These are phyloP conservation scores for Diatrype stigma DNA, from an alignment of 2,329 filamentous ascomycete species.

Conservation along the genomic window DNA sequence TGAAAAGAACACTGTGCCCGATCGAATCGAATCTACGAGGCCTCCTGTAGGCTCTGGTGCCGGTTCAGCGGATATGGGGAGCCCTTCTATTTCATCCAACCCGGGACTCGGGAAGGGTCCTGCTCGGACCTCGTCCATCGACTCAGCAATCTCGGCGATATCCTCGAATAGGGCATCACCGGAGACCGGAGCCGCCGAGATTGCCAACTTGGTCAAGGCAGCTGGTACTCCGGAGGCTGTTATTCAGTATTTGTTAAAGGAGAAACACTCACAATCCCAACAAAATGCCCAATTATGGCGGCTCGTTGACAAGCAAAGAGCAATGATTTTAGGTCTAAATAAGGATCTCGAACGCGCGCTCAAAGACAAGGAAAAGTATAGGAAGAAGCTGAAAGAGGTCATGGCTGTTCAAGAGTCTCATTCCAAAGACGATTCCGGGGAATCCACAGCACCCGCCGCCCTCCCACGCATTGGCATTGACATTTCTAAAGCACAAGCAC, in stretches of 20 bases:
- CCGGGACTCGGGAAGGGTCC: conserved; percentile 35
- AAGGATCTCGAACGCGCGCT: conserved; percentile 87
- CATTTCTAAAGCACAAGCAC: conserved; percentile 25
- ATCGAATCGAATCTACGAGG: conserved; percentile 39
- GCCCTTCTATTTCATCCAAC: conserved; percentile 37
- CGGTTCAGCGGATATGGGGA: conserved; percentile 43
- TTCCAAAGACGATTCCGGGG: conserved; percentile 13
- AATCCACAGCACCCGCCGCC: conserved; percentile 12
- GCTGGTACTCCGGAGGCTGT: conserved; percentile 87
- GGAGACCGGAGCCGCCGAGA: conserved; percentile 67
- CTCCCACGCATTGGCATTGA: conserved; percentile 24
- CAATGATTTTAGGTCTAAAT: conserved; percentile 90
- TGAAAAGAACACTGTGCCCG: conserved; percentile 44
- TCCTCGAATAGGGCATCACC: conserved; percentile 57
- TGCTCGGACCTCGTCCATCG: conserved; percentile 81
- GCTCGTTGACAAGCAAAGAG: conserved; percentile 90
- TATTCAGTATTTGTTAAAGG: conserved; percentile 81
- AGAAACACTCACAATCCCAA: conserved; percentile 82
- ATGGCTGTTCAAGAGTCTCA: conserved; percentile 34
- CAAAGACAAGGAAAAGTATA: conserved; percentile 93
- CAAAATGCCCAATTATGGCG: conserved; percentile 95
- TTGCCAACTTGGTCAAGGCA: conserved; percentile 72
- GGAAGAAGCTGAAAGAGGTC: conserved; percentile 81
- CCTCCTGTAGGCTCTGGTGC: conserved; percentile 36
- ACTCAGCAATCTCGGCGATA: conserved; percentile 82